Percentiles rank a stretch among this genome's conserved stretches.
Conservation (phyloP, 768 basidiomycete genomes). For the Amanita exitialis region DNA sequence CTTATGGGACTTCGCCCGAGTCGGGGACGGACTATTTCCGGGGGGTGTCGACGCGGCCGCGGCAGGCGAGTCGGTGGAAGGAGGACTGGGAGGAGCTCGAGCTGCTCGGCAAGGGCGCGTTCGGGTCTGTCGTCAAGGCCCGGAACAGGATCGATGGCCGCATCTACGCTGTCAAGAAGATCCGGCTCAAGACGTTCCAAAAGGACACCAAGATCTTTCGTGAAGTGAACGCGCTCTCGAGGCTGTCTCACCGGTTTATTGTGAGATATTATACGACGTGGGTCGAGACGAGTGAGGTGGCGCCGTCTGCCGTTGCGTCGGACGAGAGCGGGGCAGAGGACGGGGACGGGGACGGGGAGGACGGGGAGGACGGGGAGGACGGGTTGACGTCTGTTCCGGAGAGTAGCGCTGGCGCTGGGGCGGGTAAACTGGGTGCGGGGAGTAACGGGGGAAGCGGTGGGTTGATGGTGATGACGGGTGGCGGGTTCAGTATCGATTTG, state of each 20-base stretch:
- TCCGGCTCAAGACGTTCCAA: conserved; percentile 67
- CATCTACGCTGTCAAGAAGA: conserved; percentile 84
- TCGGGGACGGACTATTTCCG: conserved; percentile 43
- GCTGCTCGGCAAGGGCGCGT: conserved; percentile 78
- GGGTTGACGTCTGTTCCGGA: conserved; percentile 42
- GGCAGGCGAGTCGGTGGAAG: conserved; percentile 73
- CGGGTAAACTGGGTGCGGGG: background rate
- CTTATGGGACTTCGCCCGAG: conserved; percentile 47
- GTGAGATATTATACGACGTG: conserved; percentile 90
- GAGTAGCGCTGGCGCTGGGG: conserved; percentile 10
- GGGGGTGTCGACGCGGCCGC: conserved; percentile 24
- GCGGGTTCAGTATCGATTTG: conserved; percentile 57
- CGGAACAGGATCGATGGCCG: conserved; percentile 79
- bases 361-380: conserved; percentile 25
- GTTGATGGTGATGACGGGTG: conserved; percentile 25
- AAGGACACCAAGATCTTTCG: conserved; percentile 84
- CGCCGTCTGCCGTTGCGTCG: conserved; percentile 35
- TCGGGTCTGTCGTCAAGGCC: conserved; percentile 93
- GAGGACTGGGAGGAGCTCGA: conserved; percentile 94
- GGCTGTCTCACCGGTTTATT: conserved; percentile 81
- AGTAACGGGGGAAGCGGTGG: conserved; percentile 11
- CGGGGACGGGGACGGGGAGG: conserved; percentile 16
- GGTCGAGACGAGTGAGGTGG: conserved; percentile 63
- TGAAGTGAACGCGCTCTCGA: conserved; percentile 83
- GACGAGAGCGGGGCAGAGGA: conserved; percentile 39